These are phyloP conservation scores for Ophiostoma australiae DNA, from an alignment of 2,329 filamentous ascomycete species.

Conservation along the genomic window DNA sequence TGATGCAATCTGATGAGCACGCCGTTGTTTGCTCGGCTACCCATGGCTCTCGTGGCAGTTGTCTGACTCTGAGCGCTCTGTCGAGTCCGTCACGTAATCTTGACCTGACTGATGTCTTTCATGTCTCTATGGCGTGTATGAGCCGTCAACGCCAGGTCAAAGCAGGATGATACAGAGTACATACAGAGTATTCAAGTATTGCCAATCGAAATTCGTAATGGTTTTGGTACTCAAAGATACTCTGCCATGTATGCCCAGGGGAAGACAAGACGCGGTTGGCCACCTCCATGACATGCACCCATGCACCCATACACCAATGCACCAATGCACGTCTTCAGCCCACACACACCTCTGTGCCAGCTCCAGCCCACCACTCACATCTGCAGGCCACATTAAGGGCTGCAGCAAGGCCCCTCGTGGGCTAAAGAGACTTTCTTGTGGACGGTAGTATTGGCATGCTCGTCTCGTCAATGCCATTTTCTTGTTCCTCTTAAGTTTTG, in stretches of 20 bases:
- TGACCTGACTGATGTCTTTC: neutral
- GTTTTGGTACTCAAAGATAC: neutral
- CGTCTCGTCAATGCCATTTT: neutral
- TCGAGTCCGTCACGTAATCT: neutral
- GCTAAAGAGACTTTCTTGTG: constrained; percentile 19
- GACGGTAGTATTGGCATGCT: neutral
- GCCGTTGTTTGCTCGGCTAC: neutral
- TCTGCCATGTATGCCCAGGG: neutral
- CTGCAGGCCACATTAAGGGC: neutral
- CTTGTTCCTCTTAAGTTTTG: neutral
- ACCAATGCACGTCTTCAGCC: neutral
- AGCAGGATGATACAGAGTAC: no score
- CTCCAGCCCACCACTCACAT: constrained; percentile 8
- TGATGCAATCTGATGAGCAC: neutral
- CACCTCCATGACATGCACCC: neutral
- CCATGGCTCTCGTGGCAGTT: neutral
- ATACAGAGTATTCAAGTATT: neutral
- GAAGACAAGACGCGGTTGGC: neutral
- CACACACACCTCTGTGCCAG: constrained; percentile 1
- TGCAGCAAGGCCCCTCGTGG: constrained; percentile 20
- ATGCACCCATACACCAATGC: no score
- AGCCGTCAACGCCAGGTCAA: neutral
- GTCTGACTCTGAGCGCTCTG: neutral
- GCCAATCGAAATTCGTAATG: constrained; percentile 5
- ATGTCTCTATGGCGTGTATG: neutral